Conservation (phyloP, 306 rosid genomes). For the Sophora flavescens region DNA sequence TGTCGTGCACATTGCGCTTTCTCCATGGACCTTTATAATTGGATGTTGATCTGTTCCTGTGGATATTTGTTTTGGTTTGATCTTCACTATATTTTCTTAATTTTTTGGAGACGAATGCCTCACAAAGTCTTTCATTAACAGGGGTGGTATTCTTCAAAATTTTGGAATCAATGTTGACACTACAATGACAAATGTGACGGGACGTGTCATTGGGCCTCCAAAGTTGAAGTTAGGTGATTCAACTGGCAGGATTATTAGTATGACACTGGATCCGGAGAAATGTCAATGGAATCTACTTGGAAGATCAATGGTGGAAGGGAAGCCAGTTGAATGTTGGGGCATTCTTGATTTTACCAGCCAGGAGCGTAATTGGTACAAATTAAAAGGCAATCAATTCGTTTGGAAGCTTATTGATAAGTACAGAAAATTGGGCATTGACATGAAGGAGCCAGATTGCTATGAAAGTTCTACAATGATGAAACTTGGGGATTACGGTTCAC, state of each 20-base stretch:
- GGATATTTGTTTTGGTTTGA: not conserved
- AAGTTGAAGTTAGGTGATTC: slow-evolving; percentile 57
- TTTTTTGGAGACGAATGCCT: slow-evolving; percentile 4
- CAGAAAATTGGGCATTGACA: slow-evolving; percentile 55
- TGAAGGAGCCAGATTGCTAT: slow-evolving; percentile 52
- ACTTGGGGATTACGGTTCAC: slow-evolving; percentile 40
- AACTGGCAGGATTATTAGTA: slow-evolving; percentile 44
- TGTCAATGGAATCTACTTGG: slow-evolving; percentile 75
- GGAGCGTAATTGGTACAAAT: fast-evolving
- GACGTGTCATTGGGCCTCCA: slow-evolving; percentile 82
- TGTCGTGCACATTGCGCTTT: not conserved
- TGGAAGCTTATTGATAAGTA: slow-evolving; percentile 50
- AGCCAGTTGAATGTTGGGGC: slow-evolving; percentile 63
- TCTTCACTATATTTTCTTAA: not conserved
- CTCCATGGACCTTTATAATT: not conserved
- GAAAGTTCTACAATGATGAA: slow-evolving; percentile 33
- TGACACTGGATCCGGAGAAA: slow-evolving; percentile 49
- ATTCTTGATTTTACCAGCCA: slow-evolving; percentile 60
- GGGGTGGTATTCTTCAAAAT: slow-evolving; percentile 60
- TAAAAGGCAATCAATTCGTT: slow-evolving; percentile 31
- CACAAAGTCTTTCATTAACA: slow-evolving; percentile 43
- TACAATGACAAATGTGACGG: slow-evolving; percentile 66
- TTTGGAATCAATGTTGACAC: slow-evolving; percentile 68
- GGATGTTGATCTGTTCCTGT: not conserved
- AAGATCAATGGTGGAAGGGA: slow-evolving; percentile 64